Evolutionary conservation across 179 eudicot genomes (phyloP), one percentile per base, ranked within the genome.

Genomic region (Beta macrorhiza): DNA sequence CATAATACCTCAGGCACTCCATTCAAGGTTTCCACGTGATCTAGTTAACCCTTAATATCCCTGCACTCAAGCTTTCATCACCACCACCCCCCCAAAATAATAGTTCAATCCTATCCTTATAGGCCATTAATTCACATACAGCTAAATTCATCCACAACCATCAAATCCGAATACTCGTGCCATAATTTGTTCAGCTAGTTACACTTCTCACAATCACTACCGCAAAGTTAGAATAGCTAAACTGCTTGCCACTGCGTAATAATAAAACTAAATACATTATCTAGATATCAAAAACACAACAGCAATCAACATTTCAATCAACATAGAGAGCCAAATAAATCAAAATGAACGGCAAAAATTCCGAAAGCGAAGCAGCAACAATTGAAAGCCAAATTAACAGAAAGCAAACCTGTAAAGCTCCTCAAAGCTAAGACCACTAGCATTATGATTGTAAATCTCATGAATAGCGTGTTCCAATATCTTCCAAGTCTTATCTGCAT

Each of bases 401-500:
- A 67, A 42, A 75, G 15, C 42, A 25, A 82, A 86, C 92, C 91
- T 85, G 76, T 87, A 88, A 29, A 88, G 88, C 87, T 88, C 92
- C 85, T 90, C 90, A 64, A 88, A 90, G 86, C 89, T 86, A 63
- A 90, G 90, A 42, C 86, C 88, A 78, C 90, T 87, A 62, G 91
- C 88, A 81, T 90, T 90, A 63, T 85, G 88, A 78, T 84, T 88
- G 72, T 88, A 90, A 82, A 88, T 88, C 85, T 89, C 90, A 75
- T 82, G 88, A 68, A 89, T 89, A 19, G 92, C 90, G 67, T 88
- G 90, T 52, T 89, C 92, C 78, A 89, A 51, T 4, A 86, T 79
- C 80, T 78, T 88, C 92, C 90, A 89, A 7, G 90, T 89, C 84
- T 89, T 89, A 29, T 89, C 92, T 5, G 90, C 89, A 75, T 89